Evolutionary conservation across 805 yeast genomes (phyloP).

Genomic region (Nakazawaea pomicola): DNA sequence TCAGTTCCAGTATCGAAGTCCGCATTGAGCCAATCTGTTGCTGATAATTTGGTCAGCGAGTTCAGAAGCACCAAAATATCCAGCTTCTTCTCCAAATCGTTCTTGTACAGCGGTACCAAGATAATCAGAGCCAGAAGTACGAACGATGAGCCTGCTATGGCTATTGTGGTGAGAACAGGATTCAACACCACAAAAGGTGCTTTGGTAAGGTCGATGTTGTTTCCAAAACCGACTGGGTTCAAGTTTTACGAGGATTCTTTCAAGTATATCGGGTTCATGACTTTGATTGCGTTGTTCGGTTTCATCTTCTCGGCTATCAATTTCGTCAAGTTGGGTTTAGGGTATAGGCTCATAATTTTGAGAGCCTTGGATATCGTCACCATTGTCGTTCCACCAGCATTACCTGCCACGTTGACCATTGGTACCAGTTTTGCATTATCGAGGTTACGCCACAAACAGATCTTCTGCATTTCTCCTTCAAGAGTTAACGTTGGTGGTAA

Average conservation of each 20-base stretch:
- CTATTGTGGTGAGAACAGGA: conserved; percentile 85
- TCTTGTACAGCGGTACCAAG: conserved; percentile 84
- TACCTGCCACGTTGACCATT: conserved; percentile 95
- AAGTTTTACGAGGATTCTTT: conserved; percentile 93
- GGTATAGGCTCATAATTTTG: conserved; percentile 63
- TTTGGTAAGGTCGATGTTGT: conserved; percentile 88
- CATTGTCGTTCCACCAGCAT: conserved; percentile 97
- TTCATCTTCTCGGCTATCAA: conserved; percentile 79
- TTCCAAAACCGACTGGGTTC: conserved; percentile 92
- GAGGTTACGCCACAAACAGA: conserved; percentile 60
- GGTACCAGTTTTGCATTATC: conserved; percentile 91
- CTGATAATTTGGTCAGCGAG: conserved; percentile 51
- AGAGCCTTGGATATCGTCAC: conserved; percentile 93
- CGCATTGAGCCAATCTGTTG: conserved; percentile 58
- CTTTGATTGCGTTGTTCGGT: conserved; percentile 77
- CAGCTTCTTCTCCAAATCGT: conserved; percentile 65
- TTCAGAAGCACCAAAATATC: conserved; percentile 53
- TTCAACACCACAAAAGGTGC: conserved; percentile 96
- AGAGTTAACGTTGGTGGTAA: conserved; percentile 96
- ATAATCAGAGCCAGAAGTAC: conserved; percentile 77
- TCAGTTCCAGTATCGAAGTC: conserved; percentile 91
- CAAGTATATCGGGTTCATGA: conserved; percentile 94
- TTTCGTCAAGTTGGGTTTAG: conserved; percentile 72
- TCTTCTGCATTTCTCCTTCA: conserved; percentile 92
- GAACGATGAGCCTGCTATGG: conserved; percentile 73